Conservation (phyloP, 176 grass and related monocot genomes). For the Eleusine indica region DNA sequence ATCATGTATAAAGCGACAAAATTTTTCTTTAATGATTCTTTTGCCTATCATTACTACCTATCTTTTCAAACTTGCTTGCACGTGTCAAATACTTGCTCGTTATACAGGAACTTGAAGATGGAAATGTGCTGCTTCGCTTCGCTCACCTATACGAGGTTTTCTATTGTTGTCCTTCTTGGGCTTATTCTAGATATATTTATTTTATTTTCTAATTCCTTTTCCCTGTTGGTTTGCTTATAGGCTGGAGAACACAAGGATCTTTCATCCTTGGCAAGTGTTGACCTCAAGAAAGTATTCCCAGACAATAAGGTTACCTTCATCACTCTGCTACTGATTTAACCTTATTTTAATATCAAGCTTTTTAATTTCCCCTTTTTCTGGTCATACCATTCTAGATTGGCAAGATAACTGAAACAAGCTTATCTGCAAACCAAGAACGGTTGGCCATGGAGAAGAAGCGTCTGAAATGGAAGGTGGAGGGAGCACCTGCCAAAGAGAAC, state of each 20-base stretch:
- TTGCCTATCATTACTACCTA: background rate
- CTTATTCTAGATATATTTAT: background rate
- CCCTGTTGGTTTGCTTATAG: conserved; percentile 30
- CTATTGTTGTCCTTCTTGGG: background rate
- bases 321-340: background rate
- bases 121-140: conserved; percentile 75
- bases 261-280: conserved; percentile 60
- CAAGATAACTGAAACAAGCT: conserved; percentile 72
- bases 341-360: background rate
- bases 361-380: background rate
- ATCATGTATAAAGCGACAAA: background rate
- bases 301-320: conserved; percentile 64
- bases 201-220: conserved; percentile 15
- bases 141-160: conserved; percentile 89
- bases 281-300: conserved; percentile 85
- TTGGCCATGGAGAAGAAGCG: conserved; percentile 83
- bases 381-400: conserved; percentile 45
- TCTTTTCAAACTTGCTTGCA: conserved; percentile 4
- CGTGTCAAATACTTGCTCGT: conserved; percentile 21
- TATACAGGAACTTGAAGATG: conserved; percentile 80
- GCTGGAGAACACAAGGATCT: conserved; percentile 82
- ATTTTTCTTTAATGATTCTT: background rate
- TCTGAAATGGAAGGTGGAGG: conserved; percentile 78
- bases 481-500: conserved; percentile 39
- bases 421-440: conserved; percentile 90